Conservation (phyloP, 2,329 filamentous ascomycete genomes). For the Decorospora gaudefroyi region DNA sequence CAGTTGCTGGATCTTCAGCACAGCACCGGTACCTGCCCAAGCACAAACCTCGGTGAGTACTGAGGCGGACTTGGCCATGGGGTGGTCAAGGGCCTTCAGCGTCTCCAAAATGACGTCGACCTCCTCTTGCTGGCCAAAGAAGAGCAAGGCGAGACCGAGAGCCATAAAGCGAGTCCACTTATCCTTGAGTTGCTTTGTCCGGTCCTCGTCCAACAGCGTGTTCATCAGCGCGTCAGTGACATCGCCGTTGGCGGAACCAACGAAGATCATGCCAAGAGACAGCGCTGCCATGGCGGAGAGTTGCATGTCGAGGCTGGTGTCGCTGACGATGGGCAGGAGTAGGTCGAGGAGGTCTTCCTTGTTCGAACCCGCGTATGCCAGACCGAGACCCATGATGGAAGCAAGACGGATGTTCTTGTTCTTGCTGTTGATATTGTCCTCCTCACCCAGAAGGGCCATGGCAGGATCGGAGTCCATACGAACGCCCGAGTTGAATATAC, state of each 20-base stretch:
- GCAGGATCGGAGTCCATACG: slow-evolving; percentile 88
- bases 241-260: slow-evolving; percentile 88
- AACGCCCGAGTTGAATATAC: slow-evolving; percentile 94
- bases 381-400: slow-evolving; percentile 92
- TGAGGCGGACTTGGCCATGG: slow-evolving; percentile 93
- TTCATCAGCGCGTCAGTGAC: slow-evolving; percentile 91
- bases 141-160: slow-evolving; percentile 87
- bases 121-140: slow-evolving; percentile 96
- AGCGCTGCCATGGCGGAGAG: slow-evolving; percentile 95
- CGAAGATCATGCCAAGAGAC: slow-evolving; percentile 85
- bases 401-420: slow-evolving; percentile 77
- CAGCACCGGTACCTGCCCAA: slow-evolving; percentile 95
- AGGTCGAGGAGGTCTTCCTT: slow-evolving; percentile 85
- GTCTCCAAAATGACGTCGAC: slow-evolving; percentile 98
- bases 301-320: slow-evolving; percentile 87
- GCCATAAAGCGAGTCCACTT: slow-evolving; percentile 99
- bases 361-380: slow-evolving; percentile 93
- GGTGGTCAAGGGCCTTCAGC: slow-evolving; percentile 93
- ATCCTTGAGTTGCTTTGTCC: slow-evolving; percentile 87
- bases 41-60: slow-evolving; percentile 95
- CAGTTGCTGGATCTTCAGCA: slow-evolving; percentile 95
- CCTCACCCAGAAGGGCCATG: slow-evolving; percentile 79
- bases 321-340: slow-evolving; percentile 83
- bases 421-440: slow-evolving; percentile 77
- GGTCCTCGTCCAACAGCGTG: slow-evolving; percentile 90